Evolutionary conservation across 2,329 filamentous ascomycete genomes (phyloP), one percentile per base, ranked within the genome.

Genomic region (Penicillium crustosum): DNA sequence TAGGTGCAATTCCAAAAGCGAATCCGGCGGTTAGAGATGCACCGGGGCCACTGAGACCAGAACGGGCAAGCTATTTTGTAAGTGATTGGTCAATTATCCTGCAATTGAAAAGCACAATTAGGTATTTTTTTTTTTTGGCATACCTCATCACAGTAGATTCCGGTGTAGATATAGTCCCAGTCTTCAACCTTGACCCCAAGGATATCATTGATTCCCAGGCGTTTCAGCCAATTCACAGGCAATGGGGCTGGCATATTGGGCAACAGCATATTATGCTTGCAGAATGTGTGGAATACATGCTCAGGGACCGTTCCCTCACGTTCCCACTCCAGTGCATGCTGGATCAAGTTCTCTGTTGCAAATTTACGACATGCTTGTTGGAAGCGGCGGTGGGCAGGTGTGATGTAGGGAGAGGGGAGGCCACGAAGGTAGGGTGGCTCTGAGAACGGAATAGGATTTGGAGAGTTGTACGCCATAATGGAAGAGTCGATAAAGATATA

Each of bases 351-450:
- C 65, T 89, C 79, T 49, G 82, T 79, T 45, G 89, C 78, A 70
- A 91, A 91, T 6, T 79, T 81, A 36, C 87, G 86, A 69, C 86
- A 87, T 61, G 82, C 83, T 70, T 85, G 84, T 70, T 92, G 89
- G 79, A 86, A 90, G 68, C 76, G 77, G 15, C 79, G 77, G 70
- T 91, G 88, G 4, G 85, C 84, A 3, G 82, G 79, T 25, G 82
- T 86, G 77, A 89, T 89, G 77, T 90, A 89, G 13, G 89, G 85
- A 0, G 86, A 89, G 0, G 89, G 89, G 3, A 90, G 78, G 52
- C 88, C 88, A 65, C 79, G 80, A 47, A 91, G 81, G 76, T 87
- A 91, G 1, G 88, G 83, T 1, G 89, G 89, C 66, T 92, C 89
- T 6, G 87, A 86, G 76, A 91, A 90, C 50, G 89, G 89, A 27